Percentiles rank a stretch among this genome's conserved stretches.
These are phyloP conservation scores for Rheum nobile DNA, from an alignment of 148 eudicot species.

Conservation along the genomic window DNA sequence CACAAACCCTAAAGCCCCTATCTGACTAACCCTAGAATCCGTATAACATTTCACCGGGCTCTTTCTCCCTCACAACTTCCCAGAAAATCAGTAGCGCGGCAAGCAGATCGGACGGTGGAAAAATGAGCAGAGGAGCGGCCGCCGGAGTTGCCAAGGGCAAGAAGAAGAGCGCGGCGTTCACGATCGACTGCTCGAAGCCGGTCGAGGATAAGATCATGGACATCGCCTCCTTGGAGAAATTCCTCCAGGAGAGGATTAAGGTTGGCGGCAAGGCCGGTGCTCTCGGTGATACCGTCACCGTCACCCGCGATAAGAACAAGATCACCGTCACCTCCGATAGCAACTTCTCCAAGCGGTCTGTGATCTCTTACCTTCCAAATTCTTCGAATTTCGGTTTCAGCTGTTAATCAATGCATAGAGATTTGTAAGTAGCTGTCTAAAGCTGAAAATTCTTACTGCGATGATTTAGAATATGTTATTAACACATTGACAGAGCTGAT, in stretches of 20 bases:
- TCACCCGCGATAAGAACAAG: conserved; percentile 61
- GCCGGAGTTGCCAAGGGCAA: conserved; percentile 32
- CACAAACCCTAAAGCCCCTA: neutral
- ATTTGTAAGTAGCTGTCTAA: neutral
- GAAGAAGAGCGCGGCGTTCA: conserved; percentile 52
- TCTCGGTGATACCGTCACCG: conserved; percentile 52
- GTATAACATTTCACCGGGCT: neutral
- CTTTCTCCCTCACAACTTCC: neutral
- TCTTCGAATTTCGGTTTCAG: neutral
- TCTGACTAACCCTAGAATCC: neutral
- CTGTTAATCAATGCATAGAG: neutral
- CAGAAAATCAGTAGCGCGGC: neutral
- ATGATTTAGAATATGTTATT: neutral
- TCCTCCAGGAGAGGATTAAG: conserved; percentile 62
- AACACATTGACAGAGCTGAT: neutral
- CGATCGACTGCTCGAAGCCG: conserved; percentile 58
- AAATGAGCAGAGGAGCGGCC: conserved; percentile 34
- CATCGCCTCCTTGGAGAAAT: conserved; percentile 63
- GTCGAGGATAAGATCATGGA: no score
- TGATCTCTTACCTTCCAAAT: neutral
- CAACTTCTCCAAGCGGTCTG: conserved; percentile 51
- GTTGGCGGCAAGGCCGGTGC: conserved; percentile 69
- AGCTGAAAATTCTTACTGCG: neutral
- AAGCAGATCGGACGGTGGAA: neutral
- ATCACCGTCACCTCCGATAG: conserved; percentile 46